phyloP scores from a whole-genome alignment of 2,329 filamentous ascomycete genomes.

The Cordyceps cicadae region DNA sequence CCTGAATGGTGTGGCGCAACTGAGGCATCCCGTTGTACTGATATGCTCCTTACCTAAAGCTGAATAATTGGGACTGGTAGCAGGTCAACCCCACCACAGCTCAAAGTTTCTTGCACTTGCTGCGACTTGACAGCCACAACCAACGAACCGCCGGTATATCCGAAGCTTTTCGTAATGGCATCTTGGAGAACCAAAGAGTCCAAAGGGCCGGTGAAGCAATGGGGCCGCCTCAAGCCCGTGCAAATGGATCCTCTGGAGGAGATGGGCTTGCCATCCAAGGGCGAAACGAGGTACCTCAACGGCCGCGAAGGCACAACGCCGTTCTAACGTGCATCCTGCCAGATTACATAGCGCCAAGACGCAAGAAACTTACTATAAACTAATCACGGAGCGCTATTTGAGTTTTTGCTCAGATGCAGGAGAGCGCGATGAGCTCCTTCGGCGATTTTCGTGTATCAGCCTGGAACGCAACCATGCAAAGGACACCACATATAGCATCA shows the following conservation, averaged over 20 bases:
- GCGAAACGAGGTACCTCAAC: slow-evolving; percentile 63
- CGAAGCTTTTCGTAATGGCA: not conserved
- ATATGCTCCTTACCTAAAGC: no score
- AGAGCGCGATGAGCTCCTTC: slow-evolving; percentile 63
- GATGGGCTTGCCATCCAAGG: slow-evolving; percentile 83
- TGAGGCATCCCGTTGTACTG: no score
- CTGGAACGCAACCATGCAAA: not conserved
- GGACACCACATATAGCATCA: not conserved
- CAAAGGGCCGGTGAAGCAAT: slow-evolving; percentile 42
- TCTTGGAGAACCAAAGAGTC: slow-evolving; percentile 24
- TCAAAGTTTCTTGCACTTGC: not conserved
- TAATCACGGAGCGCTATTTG: slow-evolving; percentile 83
- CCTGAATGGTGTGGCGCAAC: no score
- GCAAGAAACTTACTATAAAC: slow-evolving; percentile 80
- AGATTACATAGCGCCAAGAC: slow-evolving; percentile 66
- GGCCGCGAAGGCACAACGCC: slow-evolving; percentile 10
- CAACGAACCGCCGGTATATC: not conserved
- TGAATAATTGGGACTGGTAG: no score
- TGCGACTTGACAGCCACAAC: not conserved
- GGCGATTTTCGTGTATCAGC: slow-evolving; percentile 61
- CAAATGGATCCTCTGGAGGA: slow-evolving; percentile 69
- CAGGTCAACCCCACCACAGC: not conserved
- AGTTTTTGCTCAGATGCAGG: slow-evolving; percentile 72
- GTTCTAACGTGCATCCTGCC: not conserved
- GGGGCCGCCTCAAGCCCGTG: slow-evolving; percentile 65